Evolutionary conservation across 345 rosid genomes (phyloP).

Genomic region (Mallotus nudiflorus): DNA sequence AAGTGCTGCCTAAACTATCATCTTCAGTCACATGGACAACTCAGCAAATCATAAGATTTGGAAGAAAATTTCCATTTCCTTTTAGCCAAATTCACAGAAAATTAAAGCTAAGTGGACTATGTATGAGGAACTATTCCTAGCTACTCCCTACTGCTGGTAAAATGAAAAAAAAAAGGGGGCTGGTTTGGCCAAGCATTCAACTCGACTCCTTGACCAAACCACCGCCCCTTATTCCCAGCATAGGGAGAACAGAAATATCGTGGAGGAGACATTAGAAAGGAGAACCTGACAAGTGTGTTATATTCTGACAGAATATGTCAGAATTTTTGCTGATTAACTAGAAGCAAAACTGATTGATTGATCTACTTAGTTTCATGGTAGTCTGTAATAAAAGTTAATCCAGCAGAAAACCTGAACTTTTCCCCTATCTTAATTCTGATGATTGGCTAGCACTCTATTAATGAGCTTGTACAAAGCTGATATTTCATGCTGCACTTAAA

Average conservation of each 20-base stretch:
- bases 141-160: background rate
- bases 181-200: constrained; percentile 36
- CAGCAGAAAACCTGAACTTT: too few species aligned
- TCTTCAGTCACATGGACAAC: background rate
- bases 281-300: background rate
- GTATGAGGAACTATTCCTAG: background rate
- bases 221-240: constrained; percentile 24
- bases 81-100: too few species aligned
- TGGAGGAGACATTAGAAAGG: background rate
- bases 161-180: constrained; percentile 24
- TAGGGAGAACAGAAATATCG: background rate
- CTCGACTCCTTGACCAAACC: constrained; percentile 36
- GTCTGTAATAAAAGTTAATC: background rate
- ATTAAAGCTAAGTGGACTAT: too few species aligned
- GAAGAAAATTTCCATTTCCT: background rate
- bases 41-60: background rate
- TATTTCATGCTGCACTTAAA: background rate
- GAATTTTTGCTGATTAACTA: background rate
- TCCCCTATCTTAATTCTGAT: background rate
- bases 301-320: background rate
- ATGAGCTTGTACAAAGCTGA: background rate
- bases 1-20: background rate
- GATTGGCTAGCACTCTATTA: background rate
- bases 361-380: background rate
- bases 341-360: background rate